A percentile compares a stretch with the other conserved stretches of the same genome.
Conservation (phyloP, 2,329 filamentous ascomycete species). For the Colletotrichum spaethianum region DNA sequence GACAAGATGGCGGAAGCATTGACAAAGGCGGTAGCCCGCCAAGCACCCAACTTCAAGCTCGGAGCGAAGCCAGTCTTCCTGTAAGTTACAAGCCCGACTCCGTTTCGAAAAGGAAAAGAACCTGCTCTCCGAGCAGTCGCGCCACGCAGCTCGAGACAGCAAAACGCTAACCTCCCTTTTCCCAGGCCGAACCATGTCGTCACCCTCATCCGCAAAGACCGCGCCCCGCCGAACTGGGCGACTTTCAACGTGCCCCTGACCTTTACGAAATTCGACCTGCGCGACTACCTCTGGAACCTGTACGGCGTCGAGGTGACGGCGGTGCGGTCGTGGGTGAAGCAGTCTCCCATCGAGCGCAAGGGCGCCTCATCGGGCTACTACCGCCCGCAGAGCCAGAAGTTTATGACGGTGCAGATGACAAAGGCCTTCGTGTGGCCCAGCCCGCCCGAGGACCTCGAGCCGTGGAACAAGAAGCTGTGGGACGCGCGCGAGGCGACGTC, state of each 20-base stretch:
- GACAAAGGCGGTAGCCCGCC: constrained; percentile 53
- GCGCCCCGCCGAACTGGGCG: constrained; percentile 84
- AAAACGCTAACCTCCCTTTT: constrained; percentile 3
- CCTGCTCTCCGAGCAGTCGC: background rate
- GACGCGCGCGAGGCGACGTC: constrained; percentile 64
- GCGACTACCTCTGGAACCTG: constrained; percentile 91
- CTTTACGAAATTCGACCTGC: constrained; percentile 96
- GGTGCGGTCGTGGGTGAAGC: constrained; percentile 86
- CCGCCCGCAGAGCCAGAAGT: constrained; percentile 83
- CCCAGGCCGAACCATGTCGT: constrained; percentile 85
- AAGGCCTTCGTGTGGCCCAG: constrained; percentile 92
- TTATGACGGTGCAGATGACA: constrained; percentile 93
- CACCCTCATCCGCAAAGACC: constrained; percentile 80
- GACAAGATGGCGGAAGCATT: constrained; percentile 57
- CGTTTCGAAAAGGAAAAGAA: background rate
- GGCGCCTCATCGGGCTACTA: constrained; percentile 70
- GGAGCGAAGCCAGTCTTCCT: constrained; percentile 70
- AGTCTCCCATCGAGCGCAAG: constrained; percentile 69
- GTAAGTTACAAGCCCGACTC: constrained; percentile 54
- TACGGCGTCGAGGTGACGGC: constrained; percentile 82
- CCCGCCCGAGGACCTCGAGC: constrained; percentile 71
- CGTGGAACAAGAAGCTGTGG: constrained; percentile 76
- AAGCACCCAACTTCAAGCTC: constrained; percentile 61
- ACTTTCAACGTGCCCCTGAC: constrained; percentile 91
- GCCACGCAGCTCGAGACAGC: background rate